These are phyloP conservation scores for Cladosporium sp. DNA, from an alignment of 2,329 filamentous ascomycete genomes.

Conservation along the genomic window DNA sequence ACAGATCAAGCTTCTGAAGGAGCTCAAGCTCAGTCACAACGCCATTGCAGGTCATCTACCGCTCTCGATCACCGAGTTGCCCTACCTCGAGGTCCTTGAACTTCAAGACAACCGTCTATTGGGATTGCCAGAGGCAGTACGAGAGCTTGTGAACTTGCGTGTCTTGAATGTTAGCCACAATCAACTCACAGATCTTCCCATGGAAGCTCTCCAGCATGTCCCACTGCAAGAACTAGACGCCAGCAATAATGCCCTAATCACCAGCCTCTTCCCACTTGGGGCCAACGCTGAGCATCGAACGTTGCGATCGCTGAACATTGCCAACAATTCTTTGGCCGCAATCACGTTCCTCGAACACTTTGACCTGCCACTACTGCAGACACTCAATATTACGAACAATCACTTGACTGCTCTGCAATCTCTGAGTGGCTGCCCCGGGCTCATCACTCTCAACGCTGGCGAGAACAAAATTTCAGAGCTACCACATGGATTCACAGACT, in stretches of 20 bases:
- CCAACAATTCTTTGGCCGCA: slow-evolving; percentile 69
- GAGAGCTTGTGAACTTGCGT: slow-evolving; percentile 68
- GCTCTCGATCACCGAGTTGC: slow-evolving; percentile 63
- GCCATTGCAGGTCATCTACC: slow-evolving; percentile 69
- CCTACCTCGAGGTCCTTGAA: slow-evolving; percentile 76
- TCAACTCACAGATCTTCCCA: slow-evolving; percentile 69
- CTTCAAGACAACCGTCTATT: slow-evolving; percentile 78
- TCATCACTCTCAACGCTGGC: slow-evolving; percentile 74
- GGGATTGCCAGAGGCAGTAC: slow-evolving; percentile 66
- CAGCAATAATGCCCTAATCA: slow-evolving; percentile 76
- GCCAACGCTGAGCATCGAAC: slow-evolving; percentile 54
- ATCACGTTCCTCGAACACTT: slow-evolving; percentile 55
- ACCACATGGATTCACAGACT: slow-evolving; percentile 71
- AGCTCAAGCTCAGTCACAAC: slow-evolving; percentile 82
- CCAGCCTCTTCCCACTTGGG: slow-evolving; percentile 66
- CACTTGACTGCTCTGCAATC: slow-evolving; percentile 72
- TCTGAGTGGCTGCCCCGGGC: slow-evolving; percentile 70
- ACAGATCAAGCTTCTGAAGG: slow-evolving; percentile 71
- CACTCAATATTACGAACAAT: slow-evolving; percentile 79
- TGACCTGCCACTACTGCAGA: slow-evolving; percentile 70
- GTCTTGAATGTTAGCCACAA: slow-evolving; percentile 82
- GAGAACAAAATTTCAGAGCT: slow-evolving; percentile 78
- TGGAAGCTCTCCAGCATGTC: slow-evolving; percentile 66
- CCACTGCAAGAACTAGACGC: slow-evolving; percentile 73
- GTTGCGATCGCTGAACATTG: slow-evolving; percentile 76